A percentile compares a stretch with the other conserved stretches of the same genome.
These are phyloP conservation scores for Xylariaceae sp. DNA, from an alignment of 2,329 filamentous ascomycete genomes.

Conservation along the genomic window DNA sequence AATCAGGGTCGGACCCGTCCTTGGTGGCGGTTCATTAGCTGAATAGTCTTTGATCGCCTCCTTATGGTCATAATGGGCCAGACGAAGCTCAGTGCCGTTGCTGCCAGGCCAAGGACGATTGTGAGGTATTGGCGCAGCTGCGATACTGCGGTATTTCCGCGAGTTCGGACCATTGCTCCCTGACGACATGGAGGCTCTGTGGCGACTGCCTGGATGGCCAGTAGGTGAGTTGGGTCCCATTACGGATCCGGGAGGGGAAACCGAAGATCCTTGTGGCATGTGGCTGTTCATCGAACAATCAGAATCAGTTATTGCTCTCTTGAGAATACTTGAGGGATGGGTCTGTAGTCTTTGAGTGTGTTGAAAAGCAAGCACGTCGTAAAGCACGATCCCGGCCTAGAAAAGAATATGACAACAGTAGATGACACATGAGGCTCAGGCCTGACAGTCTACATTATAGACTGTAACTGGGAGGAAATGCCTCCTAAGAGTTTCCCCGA, in stretches of 20 bases:
- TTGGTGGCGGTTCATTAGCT: constrained; percentile 53
- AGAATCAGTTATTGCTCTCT: too few species aligned
- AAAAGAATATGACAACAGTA: too few species aligned
- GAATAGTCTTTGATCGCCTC: constrained; percentile 58
- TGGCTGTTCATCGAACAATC: constrained; percentile 1
- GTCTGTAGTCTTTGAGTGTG: background rate
- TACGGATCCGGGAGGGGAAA: constrained; percentile 25
- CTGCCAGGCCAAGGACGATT: constrained; percentile 48
- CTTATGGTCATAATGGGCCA: constrained; percentile 54
- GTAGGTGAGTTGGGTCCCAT: constrained; percentile 28
- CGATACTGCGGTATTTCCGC: constrained; percentile 55
- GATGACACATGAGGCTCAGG: too few species aligned
- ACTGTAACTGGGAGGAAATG: too few species aligned
- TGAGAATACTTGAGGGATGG: background rate
- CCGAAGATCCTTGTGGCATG: constrained; percentile 25
- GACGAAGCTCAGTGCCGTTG: constrained; percentile 51
- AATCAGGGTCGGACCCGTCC: constrained; percentile 54
- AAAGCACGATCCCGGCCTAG: too few species aligned
- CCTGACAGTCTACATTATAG: too few species aligned
- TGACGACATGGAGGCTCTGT: constrained; percentile 33
- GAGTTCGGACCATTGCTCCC: constrained; percentile 23
- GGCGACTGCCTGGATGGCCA: constrained; percentile 26
- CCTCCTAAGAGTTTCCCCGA: too few species aligned
- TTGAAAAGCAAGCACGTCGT: too few species aligned
- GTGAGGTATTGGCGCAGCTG: constrained; percentile 54